phyloP scores from a whole-genome alignment of 805 yeast species.

The Pichia paraexigua region DNA sequence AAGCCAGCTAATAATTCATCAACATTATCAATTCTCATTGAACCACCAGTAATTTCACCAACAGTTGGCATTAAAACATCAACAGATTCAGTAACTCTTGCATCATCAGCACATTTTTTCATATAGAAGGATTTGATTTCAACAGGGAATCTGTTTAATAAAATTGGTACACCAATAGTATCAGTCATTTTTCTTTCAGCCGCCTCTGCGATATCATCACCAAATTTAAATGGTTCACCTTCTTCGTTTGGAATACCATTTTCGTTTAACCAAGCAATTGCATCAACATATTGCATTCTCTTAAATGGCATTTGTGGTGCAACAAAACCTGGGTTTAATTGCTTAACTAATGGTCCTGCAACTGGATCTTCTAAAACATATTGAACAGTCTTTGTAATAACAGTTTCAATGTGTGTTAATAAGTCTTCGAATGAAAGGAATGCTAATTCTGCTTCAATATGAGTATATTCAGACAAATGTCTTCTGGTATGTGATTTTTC shows the following conservation, averaged over 20 bases:
- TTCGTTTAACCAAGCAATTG: conserved; percentile 94
- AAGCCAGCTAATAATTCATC: conserved; percentile 86
- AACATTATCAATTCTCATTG: conserved; percentile 85
- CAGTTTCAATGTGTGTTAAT: conserved; percentile 73
- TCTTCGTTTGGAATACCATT: conserved; percentile 93
- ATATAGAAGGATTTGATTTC: conserved; percentile 97
- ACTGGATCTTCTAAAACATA: conserved; percentile 83
- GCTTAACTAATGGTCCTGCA: conserved; percentile 82
- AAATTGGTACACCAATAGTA: conserved; percentile 83
- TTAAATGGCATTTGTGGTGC: conserved; percentile 81
- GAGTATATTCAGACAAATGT: conserved; percentile 95
- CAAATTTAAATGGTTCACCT: conserved; percentile 85
- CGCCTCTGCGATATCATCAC: conserved; percentile 99
- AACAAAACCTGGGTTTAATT: conserved; percentile 85
- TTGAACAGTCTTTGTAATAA: conserved; percentile 61
- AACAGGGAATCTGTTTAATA: conserved; percentile 90
- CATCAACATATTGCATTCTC: conserved; percentile 87
- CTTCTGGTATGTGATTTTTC: conserved; percentile 98
- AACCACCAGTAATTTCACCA: conserved; percentile 98
- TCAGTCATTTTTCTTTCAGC: conserved; percentile 99
- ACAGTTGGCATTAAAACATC: conserved; percentile 99
- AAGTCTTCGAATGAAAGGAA: conserved; percentile 84
- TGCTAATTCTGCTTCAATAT: conserved; percentile 89
- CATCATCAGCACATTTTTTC: conserved; percentile 86
- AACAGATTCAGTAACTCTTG: conserved; percentile 94